These are phyloP conservation scores for Jatropha multifida DNA, from an alignment of 441 rosid species.

Conservation along the genomic window DNA sequence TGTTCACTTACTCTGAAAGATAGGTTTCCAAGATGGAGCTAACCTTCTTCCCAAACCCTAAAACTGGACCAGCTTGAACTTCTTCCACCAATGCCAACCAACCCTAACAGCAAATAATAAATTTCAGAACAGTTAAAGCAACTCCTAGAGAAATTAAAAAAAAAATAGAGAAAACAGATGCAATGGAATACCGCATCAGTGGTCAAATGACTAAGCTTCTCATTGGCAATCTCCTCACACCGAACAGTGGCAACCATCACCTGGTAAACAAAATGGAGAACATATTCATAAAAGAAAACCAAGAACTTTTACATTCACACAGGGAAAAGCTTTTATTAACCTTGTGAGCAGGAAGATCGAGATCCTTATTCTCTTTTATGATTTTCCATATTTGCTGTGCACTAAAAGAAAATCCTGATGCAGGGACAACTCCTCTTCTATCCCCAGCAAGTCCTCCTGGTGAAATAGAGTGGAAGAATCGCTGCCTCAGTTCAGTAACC, in stretches of 20 bases:
- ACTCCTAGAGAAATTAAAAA: background rate
- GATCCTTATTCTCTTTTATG: constrained; percentile 82
- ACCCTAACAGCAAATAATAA: constrained; percentile 33
- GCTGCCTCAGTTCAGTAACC: constrained; percentile 75
- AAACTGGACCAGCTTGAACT: constrained; percentile 55
- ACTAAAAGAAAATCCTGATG: constrained; percentile 84
- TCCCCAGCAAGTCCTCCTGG: constrained; percentile 91
- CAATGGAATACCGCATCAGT: constrained; percentile 47
- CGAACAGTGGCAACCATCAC: constrained; percentile 89
- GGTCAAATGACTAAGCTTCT: constrained; percentile 46
- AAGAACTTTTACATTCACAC: constrained; percentile 10
- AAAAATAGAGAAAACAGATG: constrained; percentile 8
- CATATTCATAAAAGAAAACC: constrained; percentile 14
- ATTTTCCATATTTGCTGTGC: constrained; percentile 82
- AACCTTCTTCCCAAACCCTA: constrained; percentile 74
- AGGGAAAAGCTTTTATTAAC: constrained; percentile 31
- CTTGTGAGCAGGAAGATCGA: constrained; percentile 90
- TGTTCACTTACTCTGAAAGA: constrained; percentile 63
- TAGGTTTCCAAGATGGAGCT: constrained; percentile 55
- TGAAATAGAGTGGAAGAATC: constrained; percentile 71
- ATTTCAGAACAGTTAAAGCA: constrained; percentile 10
- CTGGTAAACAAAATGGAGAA: constrained; percentile 37
- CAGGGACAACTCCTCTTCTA: constrained; percentile 74
- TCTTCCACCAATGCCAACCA: constrained; percentile 68
- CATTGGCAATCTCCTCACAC: constrained; percentile 78